Evolutionary conservation across 2,329 filamentous ascomycete species (phyloP).

Genomic region (Colletotrichum euphorbiae): DNA sequence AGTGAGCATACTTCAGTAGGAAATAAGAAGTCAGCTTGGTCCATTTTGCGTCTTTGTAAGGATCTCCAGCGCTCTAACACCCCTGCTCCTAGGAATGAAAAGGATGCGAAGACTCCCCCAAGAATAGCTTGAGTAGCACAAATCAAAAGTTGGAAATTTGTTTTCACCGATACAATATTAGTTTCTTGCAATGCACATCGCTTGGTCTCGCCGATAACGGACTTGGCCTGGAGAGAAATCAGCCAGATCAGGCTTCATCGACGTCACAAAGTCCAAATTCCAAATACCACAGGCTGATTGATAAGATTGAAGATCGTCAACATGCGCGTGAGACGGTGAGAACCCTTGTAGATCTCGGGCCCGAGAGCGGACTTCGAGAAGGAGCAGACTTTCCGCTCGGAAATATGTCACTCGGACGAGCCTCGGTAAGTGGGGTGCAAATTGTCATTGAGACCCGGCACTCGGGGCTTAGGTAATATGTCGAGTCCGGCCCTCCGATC

Average conservation of each 20-base stretch:
- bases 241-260: constrained; percentile 1
- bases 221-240: background rate
- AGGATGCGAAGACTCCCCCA: too few species aligned
- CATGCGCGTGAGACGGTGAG: background rate
- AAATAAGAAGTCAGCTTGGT: too few species aligned
- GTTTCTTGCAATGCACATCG: background rate
- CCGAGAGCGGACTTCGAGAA: constrained; percentile 27
- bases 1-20: too few species aligned
- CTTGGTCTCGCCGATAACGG: constrained; percentile 5
- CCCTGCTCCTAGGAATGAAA: too few species aligned
- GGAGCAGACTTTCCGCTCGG: constrained; percentile 27
- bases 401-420: constrained; percentile 30
- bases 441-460: background rate
- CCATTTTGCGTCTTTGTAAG: too few species aligned
- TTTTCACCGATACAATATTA: too few species aligned
- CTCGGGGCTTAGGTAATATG: constrained; percentile 32
- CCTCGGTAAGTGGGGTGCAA: constrained; percentile 32
- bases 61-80: too few species aligned
- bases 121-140: too few species aligned
- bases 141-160: too few species aligned
- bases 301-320: constrained; percentile 6
- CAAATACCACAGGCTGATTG: constrained; percentile 13
- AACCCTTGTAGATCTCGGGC: constrained; percentile 27
- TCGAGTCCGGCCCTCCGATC: constrained; percentile 14
- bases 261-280: constrained; percentile 18